Base-by-base conservation (phyloP, 2,329 filamentous ascomycete species). In the Nothomitra cinnamomea region DNA sequence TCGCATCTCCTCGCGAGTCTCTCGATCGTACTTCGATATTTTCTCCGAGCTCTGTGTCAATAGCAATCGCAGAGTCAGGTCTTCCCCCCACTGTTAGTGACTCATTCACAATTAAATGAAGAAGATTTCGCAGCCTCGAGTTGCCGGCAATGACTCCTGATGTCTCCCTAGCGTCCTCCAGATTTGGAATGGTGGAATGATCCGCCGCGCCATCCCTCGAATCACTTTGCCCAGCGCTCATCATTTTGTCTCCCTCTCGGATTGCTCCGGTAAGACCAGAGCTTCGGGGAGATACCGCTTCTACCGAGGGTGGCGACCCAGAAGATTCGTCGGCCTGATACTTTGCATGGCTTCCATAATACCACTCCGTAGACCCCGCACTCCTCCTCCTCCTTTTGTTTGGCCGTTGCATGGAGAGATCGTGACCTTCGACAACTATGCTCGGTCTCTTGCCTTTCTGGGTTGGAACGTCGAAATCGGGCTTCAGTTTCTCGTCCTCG, bases 41-140 rank as follows among this genome's bases (percentile, higher is more conserved):
- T 56, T 75, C 73, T 36, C 73, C 73, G 15, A 63, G 59, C 5
- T 71, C 65, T 0, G 69, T 74, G 50, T 70, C 69, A 53, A 67
- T 62, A 2, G 70, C 70, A 53, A 70, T 66, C 2, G 71, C 71
- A n/a, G 70, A 75, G 50, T 76, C 73, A 8, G 73, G 73, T 36
- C 73, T 63, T 32, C 73, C 73, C 22, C 73, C 73, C 10, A 74
- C 67, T 58, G 74, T 73, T 51, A 76, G 61, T 10, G 72, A 69
- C 58, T 76, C 72, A 56, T 72, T 73, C 57, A 76, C 69, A 10
- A 75, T 71, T 55, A 72, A 70, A 56, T 73, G 72, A 24, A 76
- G 61, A 2, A 75, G 66, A 53, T 75, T 71, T 12, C 71, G 67
- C 12, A 76, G 56, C 54, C 69, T 68, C 0, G 71, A 69, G 57